Evolutionary conservation across 345 rosid species (phyloP), one percentile per base, ranked within the genome.

Genomic region (Gossypium stocksii): DNA sequence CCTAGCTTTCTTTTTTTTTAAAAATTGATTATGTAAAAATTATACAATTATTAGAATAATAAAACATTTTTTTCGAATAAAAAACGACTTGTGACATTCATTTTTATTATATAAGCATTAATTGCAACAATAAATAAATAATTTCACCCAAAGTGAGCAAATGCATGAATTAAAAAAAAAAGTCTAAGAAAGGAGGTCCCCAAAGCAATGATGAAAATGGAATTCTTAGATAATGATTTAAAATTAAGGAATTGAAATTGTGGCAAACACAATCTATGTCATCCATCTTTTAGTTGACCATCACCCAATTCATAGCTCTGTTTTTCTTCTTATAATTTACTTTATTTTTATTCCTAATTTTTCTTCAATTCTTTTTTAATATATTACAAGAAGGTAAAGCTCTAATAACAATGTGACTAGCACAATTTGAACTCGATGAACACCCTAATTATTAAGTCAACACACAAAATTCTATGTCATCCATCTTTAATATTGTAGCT

Each of bases 401-500:
- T 29, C 38, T 29, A 4, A 34, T 0, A 4, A 0, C 4, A 29
- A 4, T 0, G 4, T 4, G 6, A 29, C 0, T 29, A 4, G 1
- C 0, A 4, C 6, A 34, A 34, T 0, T 34, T 34, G 1, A 4
- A 34, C 38, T 34, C 38, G 38, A 34, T 34, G 38, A 4, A 34
- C 38, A 0, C 38, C 0, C 0, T 34, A 0, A 4, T 29, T 0
- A 4, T 29, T 1, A 4, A 29, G 1, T 29, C 3, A 29, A 4
- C 5, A 29, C 38, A 29, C 1, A 1, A 3, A 1, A 0, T 29
- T 58, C 16, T 22, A 56, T 20, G 27, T 19, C 25, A 56, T 20
- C 27, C 60, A 20, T 56, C 25, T 20, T 57, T 57, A 22, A 57
- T 57, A 10, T 20, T 57, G 19, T 4, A 52, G 56, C 2, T 1